These are phyloP conservation scores for Oryza rufipogon DNA, from an alignment of 176 grass and related monocot species.

Conservation along the genomic window DNA sequence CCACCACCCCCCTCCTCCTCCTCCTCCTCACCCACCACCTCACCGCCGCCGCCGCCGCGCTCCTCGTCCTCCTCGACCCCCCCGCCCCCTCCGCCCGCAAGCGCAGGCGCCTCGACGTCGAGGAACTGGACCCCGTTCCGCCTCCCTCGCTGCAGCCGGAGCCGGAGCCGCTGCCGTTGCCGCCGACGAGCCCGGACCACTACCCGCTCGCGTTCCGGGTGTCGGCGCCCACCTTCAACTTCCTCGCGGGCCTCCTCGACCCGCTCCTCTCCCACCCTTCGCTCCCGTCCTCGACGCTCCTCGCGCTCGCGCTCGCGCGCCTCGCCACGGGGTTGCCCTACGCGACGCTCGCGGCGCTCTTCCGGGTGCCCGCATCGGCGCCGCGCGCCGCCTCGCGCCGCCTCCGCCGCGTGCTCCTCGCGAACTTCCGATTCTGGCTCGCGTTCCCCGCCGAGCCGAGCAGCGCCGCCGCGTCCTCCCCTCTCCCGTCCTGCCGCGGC, in stretches of 20 bases:
- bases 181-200: constrained; percentile 57
- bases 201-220: constrained; percentile 72
- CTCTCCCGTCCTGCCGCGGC: constrained; percentile 64
- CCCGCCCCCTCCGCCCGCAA: constrained; percentile 29
- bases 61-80: constrained; percentile 42
- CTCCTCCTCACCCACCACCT: constrained; percentile 28
- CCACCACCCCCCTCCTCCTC: background rate
- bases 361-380: constrained; percentile 55
- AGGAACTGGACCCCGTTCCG: background rate
- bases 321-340: constrained; percentile 66
- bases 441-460: constrained; percentile 54
- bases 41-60: constrained; percentile 35
- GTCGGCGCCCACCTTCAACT: constrained; percentile 71
- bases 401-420: constrained; percentile 75
- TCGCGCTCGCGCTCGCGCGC: constrained; percentile 72
- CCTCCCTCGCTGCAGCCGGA: background rate
- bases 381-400: constrained; percentile 61
- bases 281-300: constrained; percentile 49
- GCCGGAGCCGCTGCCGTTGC: background rate
- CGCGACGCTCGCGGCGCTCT: constrained; percentile 44
- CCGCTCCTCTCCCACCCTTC: constrained; percentile 63
- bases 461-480: constrained; percentile 19
- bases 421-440: constrained; percentile 87
- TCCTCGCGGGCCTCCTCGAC: constrained; percentile 78
- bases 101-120: constrained; percentile 32